Evolutionary conservation across 208 protist genomes (phyloP).

Genomic region (Wallacemonas sp.): DNA sequence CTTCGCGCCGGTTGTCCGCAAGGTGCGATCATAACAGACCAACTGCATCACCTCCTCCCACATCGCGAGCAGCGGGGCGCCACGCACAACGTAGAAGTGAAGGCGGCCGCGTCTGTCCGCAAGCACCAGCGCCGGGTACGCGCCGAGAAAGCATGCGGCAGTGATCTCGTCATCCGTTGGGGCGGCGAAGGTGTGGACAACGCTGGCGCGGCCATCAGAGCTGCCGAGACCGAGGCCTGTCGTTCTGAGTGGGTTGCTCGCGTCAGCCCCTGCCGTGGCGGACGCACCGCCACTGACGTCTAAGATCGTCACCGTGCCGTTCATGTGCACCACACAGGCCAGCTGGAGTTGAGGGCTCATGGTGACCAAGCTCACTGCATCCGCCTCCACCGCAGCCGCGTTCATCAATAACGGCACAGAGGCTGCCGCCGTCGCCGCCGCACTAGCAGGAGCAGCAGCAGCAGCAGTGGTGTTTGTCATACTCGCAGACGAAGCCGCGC

Average conservation of each 20-base stretch:
- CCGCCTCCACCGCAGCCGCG: conserved; percentile 48
- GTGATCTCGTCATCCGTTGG: conserved; percentile 55
- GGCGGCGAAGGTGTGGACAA: conserved; percentile 50
- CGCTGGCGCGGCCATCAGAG: conserved; percentile 21
- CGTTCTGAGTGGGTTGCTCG: background rate
- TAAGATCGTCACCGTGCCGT: conserved; percentile 59
- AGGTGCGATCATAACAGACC: conserved; percentile 27
- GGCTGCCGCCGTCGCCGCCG: background rate
- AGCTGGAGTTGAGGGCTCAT: conserved; percentile 57
- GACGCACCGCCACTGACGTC: conserved; percentile 49
- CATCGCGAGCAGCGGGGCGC: conserved; percentile 45
- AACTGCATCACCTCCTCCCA: conserved; percentile 59
- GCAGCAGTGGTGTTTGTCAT: background rate
- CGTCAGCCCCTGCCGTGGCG: background rate
- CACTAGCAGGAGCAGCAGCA: background rate
- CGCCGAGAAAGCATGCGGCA: conserved; percentile 60
- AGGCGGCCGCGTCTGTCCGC: conserved; percentile 50
- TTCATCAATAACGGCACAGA: background rate
- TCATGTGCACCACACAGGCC: conserved; percentile 73
- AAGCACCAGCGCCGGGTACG: conserved; percentile 72
- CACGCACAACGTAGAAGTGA: conserved; percentile 67
- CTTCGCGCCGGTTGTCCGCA: too few relatives aligned
- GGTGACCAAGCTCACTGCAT: conserved; percentile 70
- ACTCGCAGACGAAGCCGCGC: background rate
- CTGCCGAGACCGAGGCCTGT: background rate